Evolutionary conservation across 305 asterid species (phyloP).

Genomic region (Euphrasia arctica): DNA sequence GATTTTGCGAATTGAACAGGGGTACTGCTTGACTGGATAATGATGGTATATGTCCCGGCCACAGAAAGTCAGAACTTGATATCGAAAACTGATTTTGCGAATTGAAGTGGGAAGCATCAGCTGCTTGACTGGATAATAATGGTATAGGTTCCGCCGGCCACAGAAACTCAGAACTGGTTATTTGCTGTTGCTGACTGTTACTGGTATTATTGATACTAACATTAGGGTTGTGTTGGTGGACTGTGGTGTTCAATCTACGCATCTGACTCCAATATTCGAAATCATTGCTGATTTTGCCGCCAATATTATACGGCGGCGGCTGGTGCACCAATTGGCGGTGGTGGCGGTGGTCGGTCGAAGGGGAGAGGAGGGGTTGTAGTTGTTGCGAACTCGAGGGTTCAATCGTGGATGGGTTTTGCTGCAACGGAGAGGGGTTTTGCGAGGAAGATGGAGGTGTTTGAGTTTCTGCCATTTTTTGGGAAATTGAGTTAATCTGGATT

Average conservation of each 20-base stretch:
- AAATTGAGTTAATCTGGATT: background rate
- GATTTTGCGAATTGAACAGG: slow-evolving; percentile 70
- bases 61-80: too few relatives aligned
- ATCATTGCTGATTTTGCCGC: too few relatives aligned
- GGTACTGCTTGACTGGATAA: too few relatives aligned
- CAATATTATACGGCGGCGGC: too few relatives aligned
- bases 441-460: slow-evolving; percentile 50
- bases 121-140: slow-evolving; percentile 73
- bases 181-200: slow-evolving; percentile 41
- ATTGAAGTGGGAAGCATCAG: slow-evolving; percentile 75
- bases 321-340: slow-evolving; percentile 31
- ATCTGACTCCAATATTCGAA: too few relatives aligned
- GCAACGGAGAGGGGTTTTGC: slow-evolving; percentile 47
- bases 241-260: background rate
- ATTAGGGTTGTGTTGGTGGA: slow-evolving; percentile 13
- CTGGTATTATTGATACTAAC: slow-evolving; percentile 28
- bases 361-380: slow-evolving; percentile 46
- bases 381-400: slow-evolving; percentile 51
- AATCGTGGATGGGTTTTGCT: slow-evolving; percentile 39
- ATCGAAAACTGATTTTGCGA: too few relatives aligned
- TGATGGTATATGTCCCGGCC: too few relatives aligned
- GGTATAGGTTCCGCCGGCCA: slow-evolving; percentile 72
- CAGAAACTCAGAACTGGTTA: slow-evolving; percentile 48
- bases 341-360: slow-evolving; percentile 45
- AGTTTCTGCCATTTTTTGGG: slow-evolving; percentile 53